Percentiles rank a stretch among this genome's conserved stretches.
These are phyloP conservation scores for Mucor circinelloides DNA, from an alignment of 371 early-diverging fungal species.

Conservation along the genomic window DNA sequence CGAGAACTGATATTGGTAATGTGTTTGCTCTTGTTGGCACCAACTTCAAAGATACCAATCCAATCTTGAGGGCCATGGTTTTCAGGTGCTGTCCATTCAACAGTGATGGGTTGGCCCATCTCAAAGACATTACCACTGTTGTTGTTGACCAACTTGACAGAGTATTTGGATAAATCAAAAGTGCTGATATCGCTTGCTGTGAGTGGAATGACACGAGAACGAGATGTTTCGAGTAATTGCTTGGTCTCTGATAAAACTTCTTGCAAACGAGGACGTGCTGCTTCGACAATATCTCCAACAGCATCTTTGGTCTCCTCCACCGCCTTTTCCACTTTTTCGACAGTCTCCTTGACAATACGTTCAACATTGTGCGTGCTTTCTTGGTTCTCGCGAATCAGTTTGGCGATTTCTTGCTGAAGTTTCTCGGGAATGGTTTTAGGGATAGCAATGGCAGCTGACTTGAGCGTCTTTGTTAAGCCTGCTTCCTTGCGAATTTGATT, in stretches of 20 bases:
- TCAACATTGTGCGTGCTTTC: constrained; percentile 56
- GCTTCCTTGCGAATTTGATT: constrained; percentile 75
- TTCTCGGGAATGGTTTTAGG: constrained; percentile 35
- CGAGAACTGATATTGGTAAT: constrained; percentile 78
- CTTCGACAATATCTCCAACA: constrained; percentile 56
- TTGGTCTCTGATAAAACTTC: constrained; percentile 63
- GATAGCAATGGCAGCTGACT: constrained; percentile 38
- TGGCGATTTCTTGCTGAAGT: constrained; percentile 37
- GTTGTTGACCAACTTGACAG: constrained; percentile 28
- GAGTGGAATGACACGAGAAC: constrained; percentile 42
- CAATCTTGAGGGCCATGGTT: constrained; percentile 82
- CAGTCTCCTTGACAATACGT: constrained; percentile 60
- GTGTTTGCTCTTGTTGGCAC: constrained; percentile 67
- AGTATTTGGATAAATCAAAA: constrained; percentile 55
- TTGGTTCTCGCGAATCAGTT: constrained; percentile 40
- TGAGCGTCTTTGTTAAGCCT: constrained; percentile 68
- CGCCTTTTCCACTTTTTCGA: constrained; percentile 60
- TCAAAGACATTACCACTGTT: constrained; percentile 28
- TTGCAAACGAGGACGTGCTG: constrained; percentile 57
- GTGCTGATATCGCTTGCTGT: constrained; percentile 53
- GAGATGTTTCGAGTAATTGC: constrained; percentile 52
- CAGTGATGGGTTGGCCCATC: constrained; percentile 73
- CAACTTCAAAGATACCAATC: constrained; percentile 89
- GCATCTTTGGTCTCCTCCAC: constrained; percentile 63
- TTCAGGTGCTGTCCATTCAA: constrained; percentile 75